These are phyloP conservation scores for Fomitiporia mediterranea DNA, from an alignment of 1,284 basidiomycete species.

Conservation along the genomic window DNA sequence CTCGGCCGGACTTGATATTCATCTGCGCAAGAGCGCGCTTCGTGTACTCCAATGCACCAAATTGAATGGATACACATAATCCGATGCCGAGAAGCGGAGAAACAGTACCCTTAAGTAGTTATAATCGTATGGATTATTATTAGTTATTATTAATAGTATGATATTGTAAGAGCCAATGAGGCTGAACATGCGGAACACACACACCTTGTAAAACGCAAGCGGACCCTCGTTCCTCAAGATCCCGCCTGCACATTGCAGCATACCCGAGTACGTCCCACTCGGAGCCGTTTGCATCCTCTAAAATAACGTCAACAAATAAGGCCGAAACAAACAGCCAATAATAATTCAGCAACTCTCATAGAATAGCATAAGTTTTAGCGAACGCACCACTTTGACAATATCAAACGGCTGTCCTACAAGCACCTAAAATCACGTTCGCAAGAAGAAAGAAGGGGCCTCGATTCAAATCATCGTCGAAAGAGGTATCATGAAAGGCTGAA, in stretches of 20 bases:
- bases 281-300: conserved; percentile 94
- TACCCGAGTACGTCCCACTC: conserved; percentile 83
- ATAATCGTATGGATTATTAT: too few species aligned
- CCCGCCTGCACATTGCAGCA: conserved; percentile 84
- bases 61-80: conserved; percentile 94
- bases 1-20: conserved; percentile 51
- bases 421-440: conserved; percentile 44
- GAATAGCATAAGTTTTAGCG: too few species aligned
- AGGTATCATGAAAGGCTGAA: background rate
- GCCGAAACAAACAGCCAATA: too few species aligned
- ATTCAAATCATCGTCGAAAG: conserved; percentile 18
- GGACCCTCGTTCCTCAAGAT: conserved; percentile 91
- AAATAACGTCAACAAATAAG: background rate
- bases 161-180: background rate
- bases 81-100: conserved; percentile 94
- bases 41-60: conserved; percentile 84
- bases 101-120: conserved; percentile 84
- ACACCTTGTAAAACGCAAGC: conserved; percentile 92
- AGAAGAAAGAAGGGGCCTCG: conserved; percentile 5
- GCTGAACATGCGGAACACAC: too few species aligned
- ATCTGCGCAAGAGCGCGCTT: conserved; percentile 78
- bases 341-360: too few species aligned
- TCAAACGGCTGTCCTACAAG: conserved; percentile 95
- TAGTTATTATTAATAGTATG: too few species aligned
- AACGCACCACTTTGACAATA: conserved; percentile 91